Evolutionary conservation across 176 grass and related monocot genomes (phyloP).

Genomic region (Oryza glaberrima): DNA sequence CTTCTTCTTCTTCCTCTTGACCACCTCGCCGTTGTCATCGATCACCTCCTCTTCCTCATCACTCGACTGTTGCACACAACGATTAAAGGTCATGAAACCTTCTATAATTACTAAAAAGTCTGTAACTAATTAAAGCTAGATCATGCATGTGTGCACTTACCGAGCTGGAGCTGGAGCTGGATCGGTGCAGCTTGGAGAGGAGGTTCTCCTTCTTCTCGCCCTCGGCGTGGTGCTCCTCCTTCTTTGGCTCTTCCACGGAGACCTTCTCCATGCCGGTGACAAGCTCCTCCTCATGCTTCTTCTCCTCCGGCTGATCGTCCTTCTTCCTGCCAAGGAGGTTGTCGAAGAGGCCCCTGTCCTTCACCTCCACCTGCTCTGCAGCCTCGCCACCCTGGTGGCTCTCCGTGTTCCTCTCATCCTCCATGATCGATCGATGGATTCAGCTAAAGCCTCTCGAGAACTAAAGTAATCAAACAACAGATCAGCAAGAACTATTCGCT

Average conservation of each 20-base stretch:
- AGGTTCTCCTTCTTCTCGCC: constrained; percentile 81
- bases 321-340: constrained; percentile 65
- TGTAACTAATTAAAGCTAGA: not conserved
- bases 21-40: constrained; percentile 60
- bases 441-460: not conserved
- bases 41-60: constrained; percentile 83
- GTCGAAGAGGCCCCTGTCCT: constrained; percentile 71
- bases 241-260: constrained; percentile 51
- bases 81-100: not conserved
- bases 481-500: constrained; percentile 30
- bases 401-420: constrained; percentile 70
- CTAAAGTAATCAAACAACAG: constrained; percentile 10
- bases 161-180: constrained; percentile 90
- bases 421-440: constrained; percentile 43
- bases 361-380: constrained; percentile 61
- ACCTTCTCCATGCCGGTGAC: constrained; percentile 61
- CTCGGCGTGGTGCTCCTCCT: constrained; percentile 38
- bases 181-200: constrained; percentile 69
- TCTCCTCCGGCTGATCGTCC: constrained; percentile 34
- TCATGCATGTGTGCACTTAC: constrained; percentile 40
- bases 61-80: constrained; percentile 54
- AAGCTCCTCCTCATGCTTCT: constrained; percentile 49
- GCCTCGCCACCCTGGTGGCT: constrained; percentile 28
- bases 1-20: constrained; percentile 97
- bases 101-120: not conserved